Conservation (phyloP, 441 rosid genomes). For the Erysimum cheiri region DNA sequence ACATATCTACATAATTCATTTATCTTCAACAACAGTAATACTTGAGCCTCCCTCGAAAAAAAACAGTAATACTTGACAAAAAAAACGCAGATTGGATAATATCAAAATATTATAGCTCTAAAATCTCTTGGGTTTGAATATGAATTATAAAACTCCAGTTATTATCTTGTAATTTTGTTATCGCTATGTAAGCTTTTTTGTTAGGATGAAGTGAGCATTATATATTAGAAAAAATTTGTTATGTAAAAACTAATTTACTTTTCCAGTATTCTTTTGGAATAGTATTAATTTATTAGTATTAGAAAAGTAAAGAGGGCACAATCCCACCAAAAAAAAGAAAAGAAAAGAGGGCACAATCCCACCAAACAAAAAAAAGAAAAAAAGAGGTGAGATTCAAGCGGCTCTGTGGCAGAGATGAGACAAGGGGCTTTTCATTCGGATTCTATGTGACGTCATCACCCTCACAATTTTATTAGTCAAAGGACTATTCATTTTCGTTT, state of each 20-base stretch:
- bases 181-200: too few species aligned
- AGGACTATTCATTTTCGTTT: constrained; percentile 42
- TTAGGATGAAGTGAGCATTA: too few species aligned
- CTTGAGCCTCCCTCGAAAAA: too few species aligned
- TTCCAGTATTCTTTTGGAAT: background rate
- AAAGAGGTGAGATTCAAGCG: constrained; percentile 41
- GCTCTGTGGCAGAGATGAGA: constrained; percentile 40
- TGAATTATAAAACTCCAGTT: background rate
- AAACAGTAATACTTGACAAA: background rate
- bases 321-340: too few species aligned
- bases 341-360: too few species aligned
- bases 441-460: constrained; percentile 38
- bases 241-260: background rate
- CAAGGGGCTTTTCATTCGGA: constrained; percentile 47
- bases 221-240: background rate
- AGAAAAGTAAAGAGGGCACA: too few species aligned
- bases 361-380: too few species aligned
- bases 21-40: background rate
- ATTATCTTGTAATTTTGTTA: background rate
- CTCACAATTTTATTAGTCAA: constrained; percentile 28
- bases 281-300: background rate
- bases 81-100: background rate
- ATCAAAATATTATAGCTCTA: background rate
- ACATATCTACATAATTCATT: constrained; percentile 17
- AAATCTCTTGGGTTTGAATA: background rate